Base-by-base conservation (phyloP, 2,329 filamentous ascomycete genomes). In the Pestalotiopsis sp. region DNA sequence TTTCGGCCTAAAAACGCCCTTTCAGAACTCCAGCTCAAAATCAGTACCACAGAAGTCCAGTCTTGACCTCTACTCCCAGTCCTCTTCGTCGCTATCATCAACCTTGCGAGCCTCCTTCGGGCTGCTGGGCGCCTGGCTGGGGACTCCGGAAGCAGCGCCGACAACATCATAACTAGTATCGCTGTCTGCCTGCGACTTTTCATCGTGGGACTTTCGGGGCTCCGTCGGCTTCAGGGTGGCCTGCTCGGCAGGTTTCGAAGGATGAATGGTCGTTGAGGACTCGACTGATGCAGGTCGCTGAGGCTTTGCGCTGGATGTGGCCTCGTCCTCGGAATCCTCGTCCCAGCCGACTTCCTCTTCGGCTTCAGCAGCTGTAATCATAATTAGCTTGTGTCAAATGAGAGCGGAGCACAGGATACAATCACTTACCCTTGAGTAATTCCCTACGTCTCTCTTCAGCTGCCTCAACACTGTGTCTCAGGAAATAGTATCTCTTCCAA, bases 111-210 rank as follows among this genome's bases (percentile, higher is more conserved):
- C 75, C 41, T 87, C 88, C 77, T 89, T 90, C 31, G 89, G 89
- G 77, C 89, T 90, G 77, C 82, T 88, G 27, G 94, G 92, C 20
- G 94, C 91, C 72, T 93, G 92, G 79, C 93, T 97, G 49, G 91
- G 90, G 59, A 89, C 88, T 63, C 92, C 93, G 65, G 92, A 95
- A 61, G 90, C 85, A 5, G 91, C 91, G 7, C 92, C 92, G 61
- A 99, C 94, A 41, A 99, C 87, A 79, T 99, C 96, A 79, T 99
- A 99, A 82, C 94, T 97, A 20, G 94, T 94, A 75, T 99, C 96
- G 78, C 95, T 98, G 76, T 96, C 96, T 7, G 94, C 90, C 74
- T 96, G 93, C 31, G 93, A 97, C 79, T 95, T 94, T 79, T 94
- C 92, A 76, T 97, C 94, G 76, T 97, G 92, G 31, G 94, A 97